Percentiles rank a stretch among this genome's conserved stretches.
These are phyloP conservation scores for Passalora sequoiae DNA, from an alignment of 2,329 filamentous ascomycete species.

Conservation along the genomic window DNA sequence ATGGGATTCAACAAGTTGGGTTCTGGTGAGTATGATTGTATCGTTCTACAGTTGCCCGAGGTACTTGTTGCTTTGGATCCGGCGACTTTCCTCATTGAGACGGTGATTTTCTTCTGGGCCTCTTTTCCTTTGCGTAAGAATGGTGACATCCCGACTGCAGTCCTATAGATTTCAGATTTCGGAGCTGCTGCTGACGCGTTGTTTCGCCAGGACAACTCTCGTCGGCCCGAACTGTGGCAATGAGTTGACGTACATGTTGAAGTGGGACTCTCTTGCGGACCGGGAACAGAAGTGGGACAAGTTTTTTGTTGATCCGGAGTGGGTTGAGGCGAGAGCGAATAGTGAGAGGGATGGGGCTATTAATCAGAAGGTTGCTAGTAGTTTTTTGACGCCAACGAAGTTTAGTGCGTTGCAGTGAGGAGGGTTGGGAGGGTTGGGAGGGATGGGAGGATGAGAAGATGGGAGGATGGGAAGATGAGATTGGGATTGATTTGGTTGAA, in stretches of 20 bases:
- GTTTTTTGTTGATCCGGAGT: neutral
- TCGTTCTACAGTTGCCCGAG: no score
- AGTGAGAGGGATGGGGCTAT: constrained; percentile 1
- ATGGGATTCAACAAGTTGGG: constrained; percentile 3
- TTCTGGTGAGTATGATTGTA: neutral
- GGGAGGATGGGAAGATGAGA: no score
- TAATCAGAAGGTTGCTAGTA: neutral
- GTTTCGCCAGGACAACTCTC: neutral
- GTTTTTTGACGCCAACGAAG: constrained; percentile 1
- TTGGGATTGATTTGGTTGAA: no score
- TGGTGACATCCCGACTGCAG: no score
- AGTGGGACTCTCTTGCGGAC: neutral
- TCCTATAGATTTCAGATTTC: no score
- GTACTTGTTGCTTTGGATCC: no score
- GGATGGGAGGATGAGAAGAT: no score
- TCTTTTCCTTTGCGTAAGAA: no score
- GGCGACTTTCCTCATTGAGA: no score
- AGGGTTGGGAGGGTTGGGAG: no score
- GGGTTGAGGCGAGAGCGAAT: neutral
- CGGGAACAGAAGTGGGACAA: neutral
- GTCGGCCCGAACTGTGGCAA: constrained; percentile 2
- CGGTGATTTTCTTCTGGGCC: no score
- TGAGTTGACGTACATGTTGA: neutral
- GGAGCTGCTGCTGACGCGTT: neutral
- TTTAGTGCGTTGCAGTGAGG: constrained; percentile 1